Evolutionary conservation across 495 filamentous ascomycete genomes (phyloP), one percentile per base, ranked within the genome.

Genomic region (Alectoria sarmentosa): DNA sequence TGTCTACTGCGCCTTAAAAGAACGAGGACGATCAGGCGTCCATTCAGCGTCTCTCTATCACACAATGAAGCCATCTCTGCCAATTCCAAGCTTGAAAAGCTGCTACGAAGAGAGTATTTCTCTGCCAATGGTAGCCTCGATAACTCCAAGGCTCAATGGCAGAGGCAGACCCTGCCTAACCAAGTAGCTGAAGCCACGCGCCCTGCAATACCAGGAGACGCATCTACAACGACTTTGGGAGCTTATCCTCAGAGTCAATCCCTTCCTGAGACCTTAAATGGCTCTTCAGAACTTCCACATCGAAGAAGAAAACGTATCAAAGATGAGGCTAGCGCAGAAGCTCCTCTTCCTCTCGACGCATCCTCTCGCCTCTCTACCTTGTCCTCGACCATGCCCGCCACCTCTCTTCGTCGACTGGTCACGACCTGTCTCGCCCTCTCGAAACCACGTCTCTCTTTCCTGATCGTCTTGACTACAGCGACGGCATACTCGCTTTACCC

Each of bases 401-500:
- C 82, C 55, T 95, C 93, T 52, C 63, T 95, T 59, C 85, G 88
- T 55, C 89, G 92, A 65, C 82, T 83, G 46, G 68, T 94, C 60
- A 89, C 92, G n/a, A 86, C 91, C 42, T 91, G 89, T 71, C 88
- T 98, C 69, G 90, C 94, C 11, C 87, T 98, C 69, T 88, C 91
- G 32, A 98, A 98, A 76, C 94, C 94, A 8, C 91, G 95, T 52
- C 85, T 98, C 49, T 93, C 92, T 19, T 88, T 96, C 64, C 82
- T 98, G 32, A 88, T 98, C 64, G 86, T 97, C 39, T 86, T 98
- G 58, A 91, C 91, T 0, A 92, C 95, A 15, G 96, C 92, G 64
- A 87, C 91, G 3, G 87, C 94, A 36, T 98, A 98, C 76, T 89
- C 90, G 10, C 83, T 98, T 66, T 98, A 95, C 73, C 94, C 94